Conservation (phyloP, 208 protist genomes). For the Wallacemonas sp. region DNA sequence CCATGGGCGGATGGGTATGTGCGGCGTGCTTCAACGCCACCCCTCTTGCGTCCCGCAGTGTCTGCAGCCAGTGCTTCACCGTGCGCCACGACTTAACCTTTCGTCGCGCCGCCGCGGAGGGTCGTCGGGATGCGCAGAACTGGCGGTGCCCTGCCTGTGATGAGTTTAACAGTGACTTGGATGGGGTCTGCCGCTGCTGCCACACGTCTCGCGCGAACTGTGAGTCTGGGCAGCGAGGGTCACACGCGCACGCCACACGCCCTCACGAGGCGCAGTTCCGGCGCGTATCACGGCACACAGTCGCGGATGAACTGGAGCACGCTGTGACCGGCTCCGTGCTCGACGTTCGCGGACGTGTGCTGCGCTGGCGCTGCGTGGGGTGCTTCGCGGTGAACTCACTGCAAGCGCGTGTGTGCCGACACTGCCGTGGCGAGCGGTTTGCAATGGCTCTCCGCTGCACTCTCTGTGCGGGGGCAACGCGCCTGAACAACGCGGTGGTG, state of each 20-base stretch:
- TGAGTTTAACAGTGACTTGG: conserved; percentile 43
- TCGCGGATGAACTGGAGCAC: conserved; percentile 42
- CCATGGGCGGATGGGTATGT: conserved; percentile 62
- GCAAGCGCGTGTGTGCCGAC: conserved; percentile 43
- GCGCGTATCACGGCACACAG: not conserved
- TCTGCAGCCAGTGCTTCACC: conserved; percentile 49
- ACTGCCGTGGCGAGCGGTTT: conserved; percentile 60
- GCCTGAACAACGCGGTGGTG: conserved; percentile 44
- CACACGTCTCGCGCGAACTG: not conserved
- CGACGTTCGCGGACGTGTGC: conserved; percentile 55
- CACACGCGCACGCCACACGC: no score
- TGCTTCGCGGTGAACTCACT: conserved; percentile 74
- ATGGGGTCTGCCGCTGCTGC: conserved; percentile 48
- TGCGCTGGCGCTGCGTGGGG: conserved; percentile 59
- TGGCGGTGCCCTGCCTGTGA: conserved; percentile 51
- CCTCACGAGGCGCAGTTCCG: no score
- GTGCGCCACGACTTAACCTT: conserved; percentile 50
- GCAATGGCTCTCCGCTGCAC: conserved; percentile 44
- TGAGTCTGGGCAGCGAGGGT: no score
- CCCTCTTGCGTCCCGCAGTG: conserved; percentile 34
- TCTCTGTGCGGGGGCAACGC: conserved; percentile 24
- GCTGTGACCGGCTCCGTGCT: conserved; percentile 47
- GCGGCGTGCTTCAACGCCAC: conserved; percentile 37
- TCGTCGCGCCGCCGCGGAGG: conserved; percentile 10
- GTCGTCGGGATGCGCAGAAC: conserved; percentile 17